Conservation (phyloP, 2,329 filamentous ascomycete species). For the Drechslerella dactyloides region DNA sequence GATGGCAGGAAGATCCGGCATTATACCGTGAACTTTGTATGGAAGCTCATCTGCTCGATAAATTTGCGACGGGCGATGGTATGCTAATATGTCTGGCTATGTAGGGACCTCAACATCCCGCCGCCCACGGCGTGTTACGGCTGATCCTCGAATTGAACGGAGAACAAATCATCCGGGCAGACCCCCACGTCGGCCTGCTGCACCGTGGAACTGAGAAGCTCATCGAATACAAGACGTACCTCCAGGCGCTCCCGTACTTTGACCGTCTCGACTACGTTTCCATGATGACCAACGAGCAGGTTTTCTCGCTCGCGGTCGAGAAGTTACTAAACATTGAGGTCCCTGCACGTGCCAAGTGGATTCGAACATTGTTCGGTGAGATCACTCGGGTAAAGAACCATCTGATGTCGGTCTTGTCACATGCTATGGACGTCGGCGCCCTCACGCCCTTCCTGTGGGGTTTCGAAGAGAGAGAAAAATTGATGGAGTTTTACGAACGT, state of each 20-base stretch:
- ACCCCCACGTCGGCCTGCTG: conserved; percentile 94
- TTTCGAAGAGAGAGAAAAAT: conserved; percentile 98
- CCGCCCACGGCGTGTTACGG: conserved; percentile 95
- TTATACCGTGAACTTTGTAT: conserved; percentile 93
- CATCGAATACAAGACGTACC: conserved; percentile 99
- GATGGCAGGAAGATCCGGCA: conserved; percentile 85
- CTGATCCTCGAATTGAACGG: conserved; percentile 97
- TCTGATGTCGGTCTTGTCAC: conserved; percentile 91
- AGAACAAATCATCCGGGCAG: conserved; percentile 94
- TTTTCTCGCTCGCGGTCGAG: conserved; percentile 92
- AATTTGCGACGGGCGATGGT: not conserved
- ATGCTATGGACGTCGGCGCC: conserved; percentile 76
- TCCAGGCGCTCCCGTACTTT: conserved; percentile 97
- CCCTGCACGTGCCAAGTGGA: conserved; percentile 93
- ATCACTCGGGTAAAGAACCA: conserved; percentile 95
- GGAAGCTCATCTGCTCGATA: conserved; percentile 11
- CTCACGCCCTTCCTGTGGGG: conserved; percentile 98
- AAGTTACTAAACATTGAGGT: conserved; percentile 98
- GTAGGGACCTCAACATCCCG: conserved; percentile 89
- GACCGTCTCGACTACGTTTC: conserved; percentile 98
- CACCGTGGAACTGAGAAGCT: conserved; percentile 98
- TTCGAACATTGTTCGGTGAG: conserved; percentile 92
- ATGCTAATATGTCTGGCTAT: conserved; percentile 10
- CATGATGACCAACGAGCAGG: conserved; percentile 99
- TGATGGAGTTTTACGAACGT: conserved; percentile 99